Base-by-base conservation (phyloP, 257 asterid species). In the Leptodermis oblonga region DNA sequence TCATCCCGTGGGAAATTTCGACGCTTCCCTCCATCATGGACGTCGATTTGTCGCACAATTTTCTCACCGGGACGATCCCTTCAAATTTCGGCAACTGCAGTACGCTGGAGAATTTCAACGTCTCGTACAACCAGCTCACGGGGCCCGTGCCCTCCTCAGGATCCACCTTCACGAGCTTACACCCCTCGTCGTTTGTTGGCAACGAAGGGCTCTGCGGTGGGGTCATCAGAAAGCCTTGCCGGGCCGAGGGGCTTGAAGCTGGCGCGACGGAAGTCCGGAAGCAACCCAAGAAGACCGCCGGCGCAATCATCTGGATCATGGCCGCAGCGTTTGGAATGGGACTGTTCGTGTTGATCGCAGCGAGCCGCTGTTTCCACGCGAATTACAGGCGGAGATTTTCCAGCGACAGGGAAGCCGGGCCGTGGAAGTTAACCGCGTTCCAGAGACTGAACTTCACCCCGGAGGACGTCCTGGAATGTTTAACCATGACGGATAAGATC, bases 1-100 rank as follows among this genome's bases (percentile, higher is more conserved):
- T 83, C 28, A 94, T 94, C 55, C 99, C 99, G 1, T 85, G 92
- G 97, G 99, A 94, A 74, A 91, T 94, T n/a, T 91, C 97, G 0
- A 67, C 88, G 0, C 85, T 91, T 18, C 91, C 97, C 61, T 74
- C 90, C 1, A 82, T 94, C 46, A 86, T 92, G 11, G 91, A 87
- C 4, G 82, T 94, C 0, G 99, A 94, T 77, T 76, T 94, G 67
- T 87, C 99, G 0, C 81, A 81, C 42, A 94, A 94, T 77, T 74
- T 77, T 30, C 87, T 94, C 13, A 86, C 92, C 0, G 99, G 96
- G 30, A 64, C 91, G 2, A 91, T 94, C 28, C 96, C 99, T 1
- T 83, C 92, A 0, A 85, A 78, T 78, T 89, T 94, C 82, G 88
- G 77, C 72, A 85, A 86, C 51, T 87, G 91, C 76, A 83, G 86